A percentile compares a stretch with the other conserved stretches of the same genome.
phyloP scores from a whole-genome alignment of 2,329 filamentous ascomycete genomes.

The Aspergillus oerlinghausenensis region DNA sequence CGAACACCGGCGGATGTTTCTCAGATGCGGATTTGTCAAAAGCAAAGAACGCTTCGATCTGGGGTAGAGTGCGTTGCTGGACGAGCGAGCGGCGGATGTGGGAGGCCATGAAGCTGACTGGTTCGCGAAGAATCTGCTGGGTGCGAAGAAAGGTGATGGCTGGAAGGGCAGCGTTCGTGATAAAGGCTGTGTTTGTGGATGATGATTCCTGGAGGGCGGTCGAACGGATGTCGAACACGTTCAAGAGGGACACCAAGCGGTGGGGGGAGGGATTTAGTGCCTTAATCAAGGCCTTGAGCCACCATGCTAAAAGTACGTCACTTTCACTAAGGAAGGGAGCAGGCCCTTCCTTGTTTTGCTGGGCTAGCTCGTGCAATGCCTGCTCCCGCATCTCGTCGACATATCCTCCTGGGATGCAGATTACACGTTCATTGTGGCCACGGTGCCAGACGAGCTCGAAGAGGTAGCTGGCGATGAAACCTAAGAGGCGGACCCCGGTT shows the following conservation, averaged over 20 bases:
- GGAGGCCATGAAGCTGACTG: conserved; percentile 8
- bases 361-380: conserved; percentile 8
- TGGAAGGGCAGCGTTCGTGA: conserved; percentile 14
- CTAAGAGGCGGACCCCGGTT: not conserved
- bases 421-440: conserved; percentile 28
- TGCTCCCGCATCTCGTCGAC: conserved; percentile 26
- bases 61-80: conserved; percentile 6
- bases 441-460: conserved; percentile 30
- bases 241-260: conserved; percentile 31
- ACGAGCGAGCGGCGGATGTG: conserved; percentile 9
- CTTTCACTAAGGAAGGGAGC: conserved; percentile 43
- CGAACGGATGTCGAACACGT: conserved; percentile 37
- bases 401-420: conserved; percentile 37
- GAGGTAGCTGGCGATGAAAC: conserved; percentile 31
- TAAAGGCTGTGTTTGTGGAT: conserved; percentile 17
- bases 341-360: conserved; percentile 2
- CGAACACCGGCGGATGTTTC: conserved; percentile 26
- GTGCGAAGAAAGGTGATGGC: conserved; percentile 1
- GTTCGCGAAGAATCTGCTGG: conserved; percentile 5
- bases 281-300: conserved; percentile 23
- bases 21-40: not conserved
- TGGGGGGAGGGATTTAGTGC: conserved; percentile 16
- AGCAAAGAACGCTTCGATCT: conserved; percentile 5
- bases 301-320: conserved; percentile 44
- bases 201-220: conserved; percentile 23